phyloP scores from a whole-genome alignment of 148 eudicot genomes.

The Persicaria maculosa region DNA sequence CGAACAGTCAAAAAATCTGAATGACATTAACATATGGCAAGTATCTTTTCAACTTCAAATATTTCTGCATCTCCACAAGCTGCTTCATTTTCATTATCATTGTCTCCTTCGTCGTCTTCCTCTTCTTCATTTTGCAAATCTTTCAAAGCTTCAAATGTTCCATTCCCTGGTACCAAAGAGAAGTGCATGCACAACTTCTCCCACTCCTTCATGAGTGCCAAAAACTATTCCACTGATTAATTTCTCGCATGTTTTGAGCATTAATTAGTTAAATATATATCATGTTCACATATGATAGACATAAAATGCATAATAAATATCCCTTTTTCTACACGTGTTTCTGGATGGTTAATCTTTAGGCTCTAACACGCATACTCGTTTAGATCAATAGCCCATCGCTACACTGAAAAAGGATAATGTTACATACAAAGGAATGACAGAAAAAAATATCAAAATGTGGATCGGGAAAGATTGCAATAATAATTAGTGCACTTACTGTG shows the following conservation, averaged over 20 bases:
- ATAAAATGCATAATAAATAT: not conserved
- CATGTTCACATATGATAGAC: not conserved
- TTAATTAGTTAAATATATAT: not conserved
- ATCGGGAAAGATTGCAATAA: not conserved
- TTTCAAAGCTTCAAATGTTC: conserved; percentile 12
- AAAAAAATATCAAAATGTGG: not conserved
- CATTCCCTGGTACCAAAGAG: conserved; percentile 21
- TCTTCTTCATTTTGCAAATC: conserved; percentile 19
- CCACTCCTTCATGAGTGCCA: conserved; percentile 61
- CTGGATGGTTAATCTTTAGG: conserved; percentile 65
- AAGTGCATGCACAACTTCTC: conserved; percentile 36
- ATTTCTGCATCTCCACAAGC: conserved; percentile 27
- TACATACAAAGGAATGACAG: not conserved
- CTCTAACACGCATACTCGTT: conserved; percentile 59
- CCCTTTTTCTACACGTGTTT: conserved; percentile 42
- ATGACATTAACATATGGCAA: conserved; percentile 40
- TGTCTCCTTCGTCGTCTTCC: conserved; percentile 20
- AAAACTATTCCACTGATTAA: conserved; percentile 61
- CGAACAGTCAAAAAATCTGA: too few relatives aligned
- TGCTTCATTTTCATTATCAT: not conserved
- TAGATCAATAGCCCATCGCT: conserved; percentile 88
- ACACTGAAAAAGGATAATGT: not conserved
- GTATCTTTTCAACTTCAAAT: conserved; percentile 60
- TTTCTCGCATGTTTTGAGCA: conserved; percentile 47
- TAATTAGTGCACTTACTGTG: conserved; percentile 37